Percentiles rank a stretch among this genome's conserved stretches.
These are phyloP conservation scores for Trichosporon ovoides DNA, from an alignment of 1,284 basidiomycete genomes.

Conservation along the genomic window DNA sequence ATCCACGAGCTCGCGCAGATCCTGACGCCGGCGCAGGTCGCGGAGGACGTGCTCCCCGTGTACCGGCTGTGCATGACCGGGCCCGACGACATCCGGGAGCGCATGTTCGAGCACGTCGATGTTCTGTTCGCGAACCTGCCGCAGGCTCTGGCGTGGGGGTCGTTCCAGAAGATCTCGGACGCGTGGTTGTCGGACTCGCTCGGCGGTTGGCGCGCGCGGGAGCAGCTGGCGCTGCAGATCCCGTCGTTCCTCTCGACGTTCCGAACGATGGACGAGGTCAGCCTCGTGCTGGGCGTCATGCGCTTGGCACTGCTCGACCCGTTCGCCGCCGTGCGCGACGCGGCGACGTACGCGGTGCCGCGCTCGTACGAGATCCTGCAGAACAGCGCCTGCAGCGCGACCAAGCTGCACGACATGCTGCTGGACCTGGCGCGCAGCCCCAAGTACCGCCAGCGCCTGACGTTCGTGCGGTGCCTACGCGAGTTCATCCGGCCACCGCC, in stretches of 20 bases:
- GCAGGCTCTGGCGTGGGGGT: slow-evolving; percentile 52
- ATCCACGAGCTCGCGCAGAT: slow-evolving; percentile 85
- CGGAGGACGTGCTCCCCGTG: slow-evolving; percentile 65
- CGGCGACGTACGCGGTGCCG: slow-evolving; percentile 59
- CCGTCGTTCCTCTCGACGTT: slow-evolving; percentile 52
- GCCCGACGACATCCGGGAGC: slow-evolving; percentile 63
- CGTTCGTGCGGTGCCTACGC: slow-evolving; percentile 70
- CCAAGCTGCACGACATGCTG: slow-evolving; percentile 55
- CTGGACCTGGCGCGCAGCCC: slow-evolving; percentile 56
- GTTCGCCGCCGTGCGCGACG: slow-evolving; percentile 77
- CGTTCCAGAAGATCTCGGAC: slow-evolving; percentile 57
- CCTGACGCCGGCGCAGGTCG: slow-evolving; percentile 65
- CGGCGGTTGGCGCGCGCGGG: slow-evolving; percentile 77
- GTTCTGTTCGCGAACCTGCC: slow-evolving; percentile 59
- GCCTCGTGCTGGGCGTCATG: slow-evolving; percentile 54
- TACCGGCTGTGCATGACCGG: slow-evolving; percentile 62
- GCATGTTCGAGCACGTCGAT: slow-evolving; percentile 57
- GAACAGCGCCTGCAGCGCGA: slow-evolving; percentile 44
- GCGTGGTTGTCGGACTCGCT: slow-evolving; percentile 62
- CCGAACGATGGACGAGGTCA: slow-evolving; percentile 27
- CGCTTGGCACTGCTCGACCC: slow-evolving; percentile 66
- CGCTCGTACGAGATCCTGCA: slow-evolving; percentile 55
- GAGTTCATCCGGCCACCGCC: slow-evolving; percentile 55
- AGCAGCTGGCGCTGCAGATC: slow-evolving; percentile 61
- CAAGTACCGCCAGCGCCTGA: slow-evolving; percentile 66